phyloP scores from a whole-genome alignment of 1,284 basidiomycete genomes.

The Tetrapyrgos nigripes region DNA sequence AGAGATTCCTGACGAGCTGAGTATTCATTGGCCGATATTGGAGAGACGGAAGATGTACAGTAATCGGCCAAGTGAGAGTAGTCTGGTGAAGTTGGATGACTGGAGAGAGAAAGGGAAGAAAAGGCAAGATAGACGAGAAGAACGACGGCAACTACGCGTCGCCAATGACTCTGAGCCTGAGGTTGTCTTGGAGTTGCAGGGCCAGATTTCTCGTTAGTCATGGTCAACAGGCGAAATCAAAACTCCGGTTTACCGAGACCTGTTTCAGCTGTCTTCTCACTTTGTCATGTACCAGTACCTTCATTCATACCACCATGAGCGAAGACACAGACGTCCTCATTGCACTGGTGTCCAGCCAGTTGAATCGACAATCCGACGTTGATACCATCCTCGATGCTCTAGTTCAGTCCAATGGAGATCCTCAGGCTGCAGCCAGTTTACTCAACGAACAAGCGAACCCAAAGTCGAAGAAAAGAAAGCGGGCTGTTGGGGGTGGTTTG shows the following conservation, averaged over 20 bases:
- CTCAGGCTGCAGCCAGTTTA: conserved; percentile 58
- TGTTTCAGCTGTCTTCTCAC: too few species aligned
- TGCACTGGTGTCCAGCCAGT: conserved; percentile 67
- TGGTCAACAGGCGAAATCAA: too few species aligned
- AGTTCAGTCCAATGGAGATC: conserved; percentile 63
- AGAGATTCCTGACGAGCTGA: conserved; percentile 57
- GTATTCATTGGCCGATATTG: conserved; percentile 58
- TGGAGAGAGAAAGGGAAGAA: background rate
- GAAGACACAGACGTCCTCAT: conserved; percentile 74
- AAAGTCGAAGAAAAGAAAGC: conserved; percentile 52
- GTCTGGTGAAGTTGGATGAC: conserved; percentile 2
- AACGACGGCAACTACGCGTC: background rate
- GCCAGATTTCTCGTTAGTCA: too few species aligned
- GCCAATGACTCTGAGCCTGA: too few species aligned
- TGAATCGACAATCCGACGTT: conserved; percentile 45
- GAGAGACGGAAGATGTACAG: conserved; percentile 51
- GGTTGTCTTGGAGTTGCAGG: too few species aligned
- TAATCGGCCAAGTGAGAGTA: conserved; percentile 52
- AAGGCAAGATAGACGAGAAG: background rate
- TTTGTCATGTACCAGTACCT: too few species aligned
- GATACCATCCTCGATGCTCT: conserved; percentile 66
- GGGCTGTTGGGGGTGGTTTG: conserved; percentile 44
- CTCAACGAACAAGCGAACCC: conserved; percentile 36
- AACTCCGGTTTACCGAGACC: too few species aligned
- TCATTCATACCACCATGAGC: too few species aligned